Percentiles rank a stretch among this genome's conserved stretches.
Evolutionary conservation across 257 asterid species (phyloP).

Genomic region (Knoxia roxburghii): DNA sequence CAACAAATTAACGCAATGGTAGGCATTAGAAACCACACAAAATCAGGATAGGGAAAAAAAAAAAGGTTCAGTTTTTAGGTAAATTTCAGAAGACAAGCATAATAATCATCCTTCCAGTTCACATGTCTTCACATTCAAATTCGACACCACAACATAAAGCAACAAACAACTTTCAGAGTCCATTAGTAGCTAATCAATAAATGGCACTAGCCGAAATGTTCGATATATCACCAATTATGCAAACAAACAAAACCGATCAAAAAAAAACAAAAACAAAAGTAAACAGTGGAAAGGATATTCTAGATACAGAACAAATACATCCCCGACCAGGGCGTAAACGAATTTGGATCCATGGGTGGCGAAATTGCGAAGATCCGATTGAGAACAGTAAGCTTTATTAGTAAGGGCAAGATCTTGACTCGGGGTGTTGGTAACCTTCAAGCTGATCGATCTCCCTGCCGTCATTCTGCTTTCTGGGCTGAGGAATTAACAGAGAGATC

Average conservation of each 20-base stretch:
- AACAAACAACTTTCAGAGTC: neutral
- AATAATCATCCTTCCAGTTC: neutral
- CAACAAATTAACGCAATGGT: neutral
- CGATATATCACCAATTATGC: neutral
- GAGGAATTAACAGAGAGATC: neutral
- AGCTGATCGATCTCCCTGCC: conserved; percentile 51
- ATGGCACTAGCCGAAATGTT: neutral
- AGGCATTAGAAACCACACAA: neutral
- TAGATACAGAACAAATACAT: conserved; percentile 64
- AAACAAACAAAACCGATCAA: neutral
- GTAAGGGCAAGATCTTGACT: conserved; percentile 68
- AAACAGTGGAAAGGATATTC: conserved; percentile 60
- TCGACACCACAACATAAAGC: neutral
- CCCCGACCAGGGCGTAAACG: conserved; percentile 57
- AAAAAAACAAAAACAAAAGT: neutral
- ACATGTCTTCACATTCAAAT: neutral
- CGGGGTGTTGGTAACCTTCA: conserved; percentile 84
- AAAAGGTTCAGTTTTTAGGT: neutral
- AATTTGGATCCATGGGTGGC: conserved; percentile 52
- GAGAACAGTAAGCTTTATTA: conserved; percentile 71
- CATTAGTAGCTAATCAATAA: neutral
- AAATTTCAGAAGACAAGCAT: neutral
- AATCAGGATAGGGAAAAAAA: neutral
- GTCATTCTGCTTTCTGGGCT: conserved; percentile 12
- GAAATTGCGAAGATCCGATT: conserved; percentile 65